Conservation (phyloP, 2,329 filamentous ascomycete species). For the Fusarium sambucinum region DNA sequence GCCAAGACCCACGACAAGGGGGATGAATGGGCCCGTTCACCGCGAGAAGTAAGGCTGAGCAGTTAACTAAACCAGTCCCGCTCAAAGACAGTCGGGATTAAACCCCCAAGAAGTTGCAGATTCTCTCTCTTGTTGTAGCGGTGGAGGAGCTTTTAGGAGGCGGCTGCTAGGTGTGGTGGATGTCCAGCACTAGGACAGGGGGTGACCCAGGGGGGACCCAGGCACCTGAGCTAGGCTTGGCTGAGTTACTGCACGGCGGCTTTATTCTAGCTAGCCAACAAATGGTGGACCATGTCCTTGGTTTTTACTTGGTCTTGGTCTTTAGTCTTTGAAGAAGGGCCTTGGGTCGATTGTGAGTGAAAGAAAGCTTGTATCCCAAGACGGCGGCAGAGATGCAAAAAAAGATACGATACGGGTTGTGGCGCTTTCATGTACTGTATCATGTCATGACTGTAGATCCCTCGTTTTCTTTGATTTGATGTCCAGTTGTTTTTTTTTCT, state of each 20-base stretch:
- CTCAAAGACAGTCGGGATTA: slow-evolving; percentile 34
- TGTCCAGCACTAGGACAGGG: slow-evolving; percentile 39
- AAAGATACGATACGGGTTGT: slow-evolving; percentile 29
- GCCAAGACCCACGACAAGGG: slow-evolving; percentile 42
- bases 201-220: slow-evolving; percentile 29
- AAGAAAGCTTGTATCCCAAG: background rate
- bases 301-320: slow-evolving; percentile 6
- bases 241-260: slow-evolving; percentile 35
- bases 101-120: slow-evolving; percentile 19
- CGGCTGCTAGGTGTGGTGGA: slow-evolving; percentile 44
- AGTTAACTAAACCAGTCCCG: slow-evolving; percentile 39
- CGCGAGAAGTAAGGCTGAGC: slow-evolving; percentile 49
- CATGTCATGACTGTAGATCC: slow-evolving; percentile 18
- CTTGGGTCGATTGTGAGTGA: background rate
- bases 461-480: slow-evolving; percentile 40
- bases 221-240: slow-evolving; percentile 36
- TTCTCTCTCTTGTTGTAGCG: slow-evolving; percentile 29
- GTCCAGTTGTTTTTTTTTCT: slow-evolving; percentile 36
- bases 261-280: slow-evolving; percentile 41
- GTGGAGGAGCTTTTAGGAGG: slow-evolving; percentile 39
- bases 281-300: slow-evolving; percentile 35
- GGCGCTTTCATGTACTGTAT: slow-evolving; percentile 34
- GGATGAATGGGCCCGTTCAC: slow-evolving; percentile 36
- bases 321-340: slow-evolving; percentile 6
- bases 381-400: slow-evolving; percentile 7